Conservation (phyloP, 257 asterid genomes). For the Avicennia marina region DNA sequence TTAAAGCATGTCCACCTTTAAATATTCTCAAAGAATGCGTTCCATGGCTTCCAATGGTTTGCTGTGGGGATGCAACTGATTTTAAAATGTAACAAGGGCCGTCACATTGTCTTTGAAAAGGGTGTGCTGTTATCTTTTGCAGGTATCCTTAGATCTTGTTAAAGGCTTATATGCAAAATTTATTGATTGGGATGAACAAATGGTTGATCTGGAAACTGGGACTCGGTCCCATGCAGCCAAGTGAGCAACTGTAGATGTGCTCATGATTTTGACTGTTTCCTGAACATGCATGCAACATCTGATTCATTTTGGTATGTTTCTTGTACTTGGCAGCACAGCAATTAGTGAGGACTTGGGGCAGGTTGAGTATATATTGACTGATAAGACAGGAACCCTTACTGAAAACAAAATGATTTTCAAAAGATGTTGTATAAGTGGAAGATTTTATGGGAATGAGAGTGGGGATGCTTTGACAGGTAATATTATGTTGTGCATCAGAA, state of each 20-base stretch:
- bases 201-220: conserved; percentile 88
- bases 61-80: conserved; percentile 11
- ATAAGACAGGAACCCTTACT: conserved; percentile 98
- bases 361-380: conserved; percentile 97
- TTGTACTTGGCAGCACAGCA: conserved; percentile 83
- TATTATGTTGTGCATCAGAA: conserved; percentile 3
- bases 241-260: conserved; percentile 44
- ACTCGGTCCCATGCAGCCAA: conserved; percentile 77
- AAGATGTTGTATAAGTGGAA: conserved; percentile 83
- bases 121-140: conserved; percentile 19
- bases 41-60: conserved; percentile 4
- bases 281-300: conserved; percentile 10
- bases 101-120: conserved; percentile 13
- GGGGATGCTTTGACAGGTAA: conserved; percentile 86
- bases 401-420: conserved; percentile 94
- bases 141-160: conserved; percentile 97
- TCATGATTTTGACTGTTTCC: conserved; percentile 15
- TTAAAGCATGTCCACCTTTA: neutral
- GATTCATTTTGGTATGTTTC: conserved; percentile 24
- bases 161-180: conserved; percentile 94
- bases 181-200: conserved; percentile 93
- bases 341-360: conserved; percentile 99
- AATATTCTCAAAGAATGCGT: conserved; percentile 4
- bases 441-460: conserved; percentile 76
- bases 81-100: conserved; percentile 1